Base-by-base conservation (phyloP, 2,329 filamentous ascomycete genomes). In the Fusarium sp. region DNA sequence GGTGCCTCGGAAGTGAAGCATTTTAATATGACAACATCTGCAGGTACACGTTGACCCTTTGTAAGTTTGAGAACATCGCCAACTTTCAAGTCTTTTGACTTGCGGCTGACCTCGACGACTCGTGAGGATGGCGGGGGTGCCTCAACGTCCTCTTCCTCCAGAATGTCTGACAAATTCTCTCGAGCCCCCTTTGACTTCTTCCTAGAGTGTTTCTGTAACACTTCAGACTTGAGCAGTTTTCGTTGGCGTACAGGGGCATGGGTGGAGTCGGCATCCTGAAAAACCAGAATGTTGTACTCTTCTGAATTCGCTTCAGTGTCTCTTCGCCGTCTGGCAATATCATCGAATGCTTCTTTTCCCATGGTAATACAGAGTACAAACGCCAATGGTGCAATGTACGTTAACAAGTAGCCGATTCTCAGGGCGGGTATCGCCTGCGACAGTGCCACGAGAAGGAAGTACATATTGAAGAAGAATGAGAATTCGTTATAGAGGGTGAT, bases 401-500 rank as follows among this genome's bases (percentile, higher is more conserved):
- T 98, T 35, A 93, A 93, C 68, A 99, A 88, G 81, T 98, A 98
- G 62, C 96, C 96, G 73, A 99, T 98, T 60, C 94, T 90, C 60
- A 99, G 84, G 27, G 93, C 89, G 7, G 94, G 95, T 77, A 99
- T 95, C 46, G 94, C 91, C 83, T 99, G 96, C 41, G 95, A 98
- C 54, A 98, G 83, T 11, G 96, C 97, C 54, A 99, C 96, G 31
- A 98, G 90, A 62, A 99, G 86, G 81, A 99, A 99, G 81, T 99
- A 99, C 86, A 98, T 94, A 87, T 99, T 99, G 87, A 99, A 97
- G 84, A 99, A 99, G 85, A 98, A 99, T 66, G 95, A 98, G 81
- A 99, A 99, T 80, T 99, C 96, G 83, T 98, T 98, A 83, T 98
- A 99, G 27, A 99, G 86, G 0, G 96, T 99, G 57, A 95, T 87